Conservation (phyloP, 2,329 filamentous ascomycete species). For the Penicillium sp. region DNA sequence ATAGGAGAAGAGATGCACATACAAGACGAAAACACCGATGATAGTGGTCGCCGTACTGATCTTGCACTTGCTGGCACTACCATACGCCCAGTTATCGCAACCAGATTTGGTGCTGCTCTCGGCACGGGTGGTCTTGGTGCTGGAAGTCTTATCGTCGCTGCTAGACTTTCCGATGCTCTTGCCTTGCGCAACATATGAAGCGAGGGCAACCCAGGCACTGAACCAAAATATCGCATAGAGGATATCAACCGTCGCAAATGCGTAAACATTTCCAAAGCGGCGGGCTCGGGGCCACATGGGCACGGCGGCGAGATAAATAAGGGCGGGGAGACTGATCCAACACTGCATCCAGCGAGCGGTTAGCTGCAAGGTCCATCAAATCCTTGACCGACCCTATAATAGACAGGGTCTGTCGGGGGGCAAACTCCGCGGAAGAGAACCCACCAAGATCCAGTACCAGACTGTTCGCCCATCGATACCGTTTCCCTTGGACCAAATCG, state of each 20-base stretch:
- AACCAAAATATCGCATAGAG: constrained; percentile 63
- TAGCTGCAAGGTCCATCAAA: constrained; percentile 14
- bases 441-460: constrained; percentile 63
- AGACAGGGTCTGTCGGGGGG: neutral
- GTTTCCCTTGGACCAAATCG: constrained; percentile 60
- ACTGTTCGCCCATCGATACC: constrained; percentile 58
- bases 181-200: constrained; percentile 59
- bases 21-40: constrained; percentile 62
- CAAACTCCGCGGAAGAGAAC: constrained; percentile 22
- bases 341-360: constrained; percentile 48
- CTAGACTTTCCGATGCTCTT: constrained; percentile 52
- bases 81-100: constrained; percentile 53
- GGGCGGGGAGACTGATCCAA: constrained; percentile 61
- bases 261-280: constrained; percentile 63
- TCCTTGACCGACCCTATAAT: neutral
- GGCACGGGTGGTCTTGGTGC: constrained; percentile 39
- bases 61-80: constrained; percentile 59
- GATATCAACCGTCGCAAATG: constrained; percentile 60
- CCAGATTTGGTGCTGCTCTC: constrained; percentile 37
- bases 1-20: constrained; percentile 30
- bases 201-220: constrained; percentile 60
- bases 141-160: constrained; percentile 27
- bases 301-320: constrained; percentile 63
- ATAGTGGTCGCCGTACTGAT: constrained; percentile 60
- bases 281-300: constrained; percentile 63